phyloP scores from a whole-genome alignment of 2,329 filamentous ascomycete genomes.

The Huntiella abstrusa region DNA sequence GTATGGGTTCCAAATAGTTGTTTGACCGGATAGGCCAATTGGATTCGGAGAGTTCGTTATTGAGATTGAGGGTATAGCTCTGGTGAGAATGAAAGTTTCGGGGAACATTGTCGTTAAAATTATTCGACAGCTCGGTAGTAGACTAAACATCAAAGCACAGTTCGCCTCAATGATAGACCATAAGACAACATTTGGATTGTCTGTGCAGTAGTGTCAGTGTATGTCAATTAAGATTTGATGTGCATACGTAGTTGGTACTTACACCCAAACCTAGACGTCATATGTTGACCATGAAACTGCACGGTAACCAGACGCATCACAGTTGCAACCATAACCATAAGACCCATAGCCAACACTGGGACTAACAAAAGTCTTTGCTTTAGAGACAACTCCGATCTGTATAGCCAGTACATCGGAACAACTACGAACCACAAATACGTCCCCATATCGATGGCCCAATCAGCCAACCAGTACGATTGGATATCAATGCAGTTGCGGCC shows the following conservation, averaged over 20 bases:
- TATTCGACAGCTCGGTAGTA: neutral
- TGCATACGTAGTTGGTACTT: neutral
- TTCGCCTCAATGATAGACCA: conserved; percentile 3
- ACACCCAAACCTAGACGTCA: neutral
- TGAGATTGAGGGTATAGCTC: neutral
- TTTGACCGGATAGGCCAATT: neutral
- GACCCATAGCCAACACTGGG: neutral
- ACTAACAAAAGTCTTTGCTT: neutral
- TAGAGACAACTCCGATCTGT: neutral
- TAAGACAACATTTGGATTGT: neutral
- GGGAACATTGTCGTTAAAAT: conserved; percentile 2
- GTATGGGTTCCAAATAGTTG: neutral
- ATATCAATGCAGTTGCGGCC: neutral
- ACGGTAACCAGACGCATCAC: neutral
- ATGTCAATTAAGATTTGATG: neutral
- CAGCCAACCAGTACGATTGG: neutral
- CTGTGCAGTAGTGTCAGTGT: neutral
- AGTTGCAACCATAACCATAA: neutral
- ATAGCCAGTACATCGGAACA: neutral
- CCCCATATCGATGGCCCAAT: neutral
- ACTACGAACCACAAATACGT: neutral
- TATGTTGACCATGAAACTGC: neutral
- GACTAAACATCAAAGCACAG: neutral
- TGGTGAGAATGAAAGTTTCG: conserved; percentile 1
- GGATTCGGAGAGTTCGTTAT: neutral